These are phyloP conservation scores for Irpex rosettiformis DNA, from an alignment of 1,284 basidiomycete species.

Conservation along the genomic window DNA sequence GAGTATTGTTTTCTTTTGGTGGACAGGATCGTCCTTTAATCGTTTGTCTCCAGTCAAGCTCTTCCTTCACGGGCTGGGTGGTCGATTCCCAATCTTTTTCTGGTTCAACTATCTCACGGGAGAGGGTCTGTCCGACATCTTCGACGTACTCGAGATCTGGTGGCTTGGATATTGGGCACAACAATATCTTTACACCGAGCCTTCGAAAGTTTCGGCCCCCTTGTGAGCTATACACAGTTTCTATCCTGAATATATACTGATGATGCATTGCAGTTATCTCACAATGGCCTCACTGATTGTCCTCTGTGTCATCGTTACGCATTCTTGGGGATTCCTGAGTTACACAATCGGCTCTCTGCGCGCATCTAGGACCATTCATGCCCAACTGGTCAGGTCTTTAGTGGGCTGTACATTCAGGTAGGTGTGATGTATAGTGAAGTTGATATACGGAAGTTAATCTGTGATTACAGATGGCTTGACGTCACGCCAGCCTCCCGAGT, in stretches of 20 bases:
- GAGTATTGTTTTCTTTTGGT: slow-evolving; percentile 12
- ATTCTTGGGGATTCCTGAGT: not conserved
- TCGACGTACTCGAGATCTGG: slow-evolving; percentile 19
- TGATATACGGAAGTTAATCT: not conserved
- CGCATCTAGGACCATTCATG: slow-evolving; percentile 57
- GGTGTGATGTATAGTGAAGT: not conserved
- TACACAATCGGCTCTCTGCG: slow-evolving; percentile 36
- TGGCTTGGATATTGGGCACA: slow-evolving; percentile 26
- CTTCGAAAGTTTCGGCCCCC: slow-evolving; percentile 24
- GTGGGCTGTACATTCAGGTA: slow-evolving; percentile 50
- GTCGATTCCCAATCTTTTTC: slow-evolving; percentile 27
- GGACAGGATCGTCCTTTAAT: slow-evolving; percentile 1
- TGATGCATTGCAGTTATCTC: slow-evolving; percentile 7
- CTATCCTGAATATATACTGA: not conserved
- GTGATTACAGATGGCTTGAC: slow-evolving; percentile 26
- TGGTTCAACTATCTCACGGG: slow-evolving; percentile 28
- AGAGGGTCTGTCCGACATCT: slow-evolving; percentile 22
- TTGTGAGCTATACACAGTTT: slow-evolving; percentile 24
- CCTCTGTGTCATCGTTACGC: not conserved
- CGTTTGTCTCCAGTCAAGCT: slow-evolving; percentile 22
- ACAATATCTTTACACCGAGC: slow-evolving; percentile 27
- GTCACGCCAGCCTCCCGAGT: slow-evolving; percentile 50
- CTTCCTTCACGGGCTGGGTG: slow-evolving; percentile 29
- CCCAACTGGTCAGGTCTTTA: slow-evolving; percentile 47
- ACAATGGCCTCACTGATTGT: slow-evolving; percentile 8